These are phyloP conservation scores for Ceratobasidium sp. DNA, from an alignment of 1,284 basidiomycete genomes.

Conservation along the genomic window DNA sequence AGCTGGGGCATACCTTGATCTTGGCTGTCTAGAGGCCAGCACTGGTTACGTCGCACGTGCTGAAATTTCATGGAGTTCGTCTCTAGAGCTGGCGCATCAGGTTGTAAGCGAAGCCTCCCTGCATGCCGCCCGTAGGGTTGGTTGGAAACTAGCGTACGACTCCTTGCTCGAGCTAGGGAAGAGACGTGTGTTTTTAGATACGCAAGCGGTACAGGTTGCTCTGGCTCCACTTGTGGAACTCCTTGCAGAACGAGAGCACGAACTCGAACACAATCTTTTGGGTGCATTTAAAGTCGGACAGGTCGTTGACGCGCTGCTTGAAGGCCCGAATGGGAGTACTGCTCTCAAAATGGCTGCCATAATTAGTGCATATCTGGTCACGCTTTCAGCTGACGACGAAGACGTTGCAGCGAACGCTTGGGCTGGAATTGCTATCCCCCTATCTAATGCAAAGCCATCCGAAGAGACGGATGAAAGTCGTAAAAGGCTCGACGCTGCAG, in stretches of 20 bases:
- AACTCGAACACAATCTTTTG: conserved; percentile 56
- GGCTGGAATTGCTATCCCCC: conserved; percentile 79
- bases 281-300: neutral
- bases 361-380: conserved; percentile 77
- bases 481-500: conserved; percentile 47
- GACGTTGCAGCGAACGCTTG: conserved; percentile 69
- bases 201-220: conserved; percentile 47
- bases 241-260: conserved; percentile 53
- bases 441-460: conserved; percentile 51
- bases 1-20: conserved; percentile 77
- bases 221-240: conserved; percentile 44
- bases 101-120: conserved; percentile 62
- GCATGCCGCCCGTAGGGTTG: conserved; percentile 72
- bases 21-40: conserved; percentile 71
- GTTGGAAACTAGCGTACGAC: conserved; percentile 91
- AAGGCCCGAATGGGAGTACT: conserved; percentile 9
- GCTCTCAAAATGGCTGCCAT: conserved; percentile 69
- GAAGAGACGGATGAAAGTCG: conserved; percentile 11
- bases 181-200: conserved; percentile 52
- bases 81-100: conserved; percentile 66
- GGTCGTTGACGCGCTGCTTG: conserved; percentile 30
- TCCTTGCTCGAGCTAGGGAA: conserved; percentile 73
- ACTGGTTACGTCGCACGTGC: conserved; percentile 81
- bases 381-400: conserved; percentile 72
- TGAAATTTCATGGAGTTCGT: conserved; percentile 72